Evolutionary conservation across 495 filamentous ascomycete species (phyloP), one percentile per base, ranked within the genome.

Genomic region (Talaromyces nanjingensis): DNA sequence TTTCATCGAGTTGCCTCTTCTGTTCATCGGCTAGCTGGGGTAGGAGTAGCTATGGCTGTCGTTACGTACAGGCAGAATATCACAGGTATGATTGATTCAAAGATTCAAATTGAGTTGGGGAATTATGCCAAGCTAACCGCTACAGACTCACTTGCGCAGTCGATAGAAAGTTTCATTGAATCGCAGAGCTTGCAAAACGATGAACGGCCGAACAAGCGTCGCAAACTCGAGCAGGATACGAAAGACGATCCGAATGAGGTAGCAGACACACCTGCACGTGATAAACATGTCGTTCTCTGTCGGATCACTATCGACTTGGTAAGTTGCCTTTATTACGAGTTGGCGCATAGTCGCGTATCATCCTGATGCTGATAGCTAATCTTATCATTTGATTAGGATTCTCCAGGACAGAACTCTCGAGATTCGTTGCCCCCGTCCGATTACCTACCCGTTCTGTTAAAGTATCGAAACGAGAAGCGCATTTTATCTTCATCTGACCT

Each of bases 221-320:
- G 74, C 64, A 81, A 77, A 63, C 27, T 73, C 37, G 7, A 49
- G 11, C 65, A 69, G 11, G 27, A 34, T 34, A 7, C n/a, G 20
- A 11, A n/a, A 0, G 25, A 54, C 2, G 27, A 14, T 7, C 11
- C 11, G 6, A 6, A 2, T 24, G 4, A 53, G n/a, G n/a, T 18
- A 29, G 45, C 12, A 33, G 29, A 31, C 3, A 25, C 14, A 7
- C n/a, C 20, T 29, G 29, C 20, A 49, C 22, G 20, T 4, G n/a
- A 29, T 52, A 74, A 74, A 0, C 76, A 79, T 55, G 75, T 81
- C 53, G 73, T 76, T 52, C 60, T 81, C 8, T 72, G 71, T 63
- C 71, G 75, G 5, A 65, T 78, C 55, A 20, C 67, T 69, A 33
- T 64, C 52, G 33, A 59, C 14, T 39, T 79, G 20, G 64, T 64